A percentile compares a stretch with the other conserved stretches of the same genome.
Evolutionary conservation across 441 rosid species (phyloP).

Genomic region (Populus hybrid): DNA sequence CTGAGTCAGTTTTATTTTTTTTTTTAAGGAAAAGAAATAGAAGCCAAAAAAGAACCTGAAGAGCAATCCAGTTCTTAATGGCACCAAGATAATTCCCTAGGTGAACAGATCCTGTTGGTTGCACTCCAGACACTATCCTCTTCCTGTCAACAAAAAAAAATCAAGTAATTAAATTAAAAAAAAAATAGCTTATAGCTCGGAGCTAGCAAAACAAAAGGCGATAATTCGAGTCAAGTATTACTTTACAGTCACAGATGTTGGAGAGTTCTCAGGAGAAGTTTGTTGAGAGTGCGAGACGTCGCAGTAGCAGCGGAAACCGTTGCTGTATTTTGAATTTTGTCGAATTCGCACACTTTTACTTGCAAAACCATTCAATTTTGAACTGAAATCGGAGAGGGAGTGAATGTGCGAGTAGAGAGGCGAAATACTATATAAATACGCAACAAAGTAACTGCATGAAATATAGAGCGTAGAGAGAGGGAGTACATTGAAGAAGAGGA

Average conservation of each 20-base stretch:
- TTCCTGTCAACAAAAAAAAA: constrained; percentile 34
- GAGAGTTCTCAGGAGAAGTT: constrained; percentile 34
- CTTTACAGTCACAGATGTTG: constrained; percentile 34
- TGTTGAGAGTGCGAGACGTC: constrained; percentile 42
- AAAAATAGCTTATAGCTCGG: neutral
- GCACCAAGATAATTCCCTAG: constrained; percentile 95
- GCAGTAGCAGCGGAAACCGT: constrained; percentile 46
- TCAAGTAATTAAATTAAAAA: neutral
- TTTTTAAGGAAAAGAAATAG: neutral
- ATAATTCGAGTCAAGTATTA: constrained; percentile 11
- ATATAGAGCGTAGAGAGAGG: neutral
- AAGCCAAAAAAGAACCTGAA: constrained; percentile 51
- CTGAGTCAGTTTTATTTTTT: neutral
- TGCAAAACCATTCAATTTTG: neutral
- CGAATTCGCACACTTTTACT: neutral
- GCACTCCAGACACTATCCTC: constrained; percentile 90
- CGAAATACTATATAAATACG: neutral
- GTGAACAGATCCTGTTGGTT: constrained; percentile 89
- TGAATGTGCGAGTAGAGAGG: neutral
- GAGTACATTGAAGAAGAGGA: constrained; percentile 31
- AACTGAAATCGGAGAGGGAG: constrained; percentile 6
- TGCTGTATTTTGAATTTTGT: constrained; percentile 18
- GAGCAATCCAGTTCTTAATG: constrained; percentile 77
- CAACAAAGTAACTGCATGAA: neutral
- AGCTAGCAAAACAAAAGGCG: neutral